phyloP scores from a whole-genome alignment of 164 flowering plant species.

The Platanus orientalis region DNA sequence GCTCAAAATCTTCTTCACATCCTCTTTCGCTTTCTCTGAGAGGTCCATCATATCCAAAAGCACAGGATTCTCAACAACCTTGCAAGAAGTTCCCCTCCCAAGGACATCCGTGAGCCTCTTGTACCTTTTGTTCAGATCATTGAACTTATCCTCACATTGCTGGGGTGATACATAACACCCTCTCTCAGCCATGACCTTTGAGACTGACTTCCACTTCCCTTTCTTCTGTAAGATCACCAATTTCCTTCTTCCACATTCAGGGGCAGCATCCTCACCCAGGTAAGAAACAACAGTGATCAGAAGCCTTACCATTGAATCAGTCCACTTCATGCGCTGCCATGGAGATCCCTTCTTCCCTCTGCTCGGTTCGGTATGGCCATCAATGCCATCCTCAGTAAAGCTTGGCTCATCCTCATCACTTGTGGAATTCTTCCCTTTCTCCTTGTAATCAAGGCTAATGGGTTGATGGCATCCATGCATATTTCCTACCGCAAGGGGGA shows the following conservation, averaged over 20 bases:
- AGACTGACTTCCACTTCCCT: constrained; percentile 82
- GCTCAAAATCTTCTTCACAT: constrained; percentile 69
- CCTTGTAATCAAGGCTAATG: constrained; percentile 36
- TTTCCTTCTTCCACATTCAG: constrained; percentile 51
- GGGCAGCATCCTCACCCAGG: constrained; percentile 49
- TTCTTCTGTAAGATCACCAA: constrained; percentile 54
- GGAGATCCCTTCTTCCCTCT: constrained; percentile 44
- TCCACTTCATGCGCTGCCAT: constrained; percentile 89
- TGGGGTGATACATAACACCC: constrained; percentile 76
- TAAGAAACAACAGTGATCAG: constrained; percentile 74
- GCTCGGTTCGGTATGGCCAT: constrained; percentile 27
- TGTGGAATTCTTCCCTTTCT: constrained; percentile 32
- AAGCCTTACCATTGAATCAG: constrained; percentile 73
- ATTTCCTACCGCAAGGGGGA: constrained; percentile 46
- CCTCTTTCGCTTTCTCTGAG: constrained; percentile 56
- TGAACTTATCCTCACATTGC: constrained; percentile 90
- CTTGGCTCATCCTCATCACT: constrained; percentile 69
- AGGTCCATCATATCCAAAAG: constrained; percentile 63
- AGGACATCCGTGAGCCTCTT: constrained; percentile 70
- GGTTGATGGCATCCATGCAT: constrained; percentile 43
- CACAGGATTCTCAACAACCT: constrained; percentile 66
- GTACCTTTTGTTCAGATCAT: constrained; percentile 76
- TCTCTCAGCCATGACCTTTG: constrained; percentile 70
- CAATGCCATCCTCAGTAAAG: constrained; percentile 42
- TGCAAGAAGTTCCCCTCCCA: constrained; percentile 76